Evolutionary conservation across 176 grass and related monocot genomes (phyloP).

Genomic region (Ananas comosus): DNA sequence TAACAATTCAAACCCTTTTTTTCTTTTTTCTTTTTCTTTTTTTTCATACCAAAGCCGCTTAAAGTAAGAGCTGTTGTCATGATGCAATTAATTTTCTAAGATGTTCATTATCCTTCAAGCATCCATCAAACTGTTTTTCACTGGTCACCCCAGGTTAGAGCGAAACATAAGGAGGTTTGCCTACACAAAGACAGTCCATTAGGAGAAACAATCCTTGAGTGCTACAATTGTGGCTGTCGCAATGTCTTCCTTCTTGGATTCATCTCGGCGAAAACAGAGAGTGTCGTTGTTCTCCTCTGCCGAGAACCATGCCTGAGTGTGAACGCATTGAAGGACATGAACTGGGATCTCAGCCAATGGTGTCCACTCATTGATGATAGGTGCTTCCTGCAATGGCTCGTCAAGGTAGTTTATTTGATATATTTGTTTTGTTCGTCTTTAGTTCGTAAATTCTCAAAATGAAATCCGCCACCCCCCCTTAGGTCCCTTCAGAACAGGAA

Average conservation of each 20-base stretch:
- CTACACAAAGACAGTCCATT: conserved; percentile 96
- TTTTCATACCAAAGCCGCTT: too few species aligned
- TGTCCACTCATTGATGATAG: conserved; percentile 98
- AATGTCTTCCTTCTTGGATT: conserved; percentile 99
- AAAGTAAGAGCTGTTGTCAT: neutral
- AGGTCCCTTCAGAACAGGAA: conserved; percentile 97
- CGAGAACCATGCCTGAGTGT: conserved; percentile 99
- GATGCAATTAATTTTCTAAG: neutral
- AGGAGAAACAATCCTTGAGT: conserved; percentile 98
- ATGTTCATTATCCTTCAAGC: conserved; percentile 5
- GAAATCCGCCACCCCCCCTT: conserved; percentile 3
- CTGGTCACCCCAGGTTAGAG: conserved; percentile 55
- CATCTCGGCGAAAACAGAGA: conserved; percentile 96
- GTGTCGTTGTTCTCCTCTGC: conserved; percentile 91
- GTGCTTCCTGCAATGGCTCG: conserved; percentile 95
- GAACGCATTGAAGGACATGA: conserved; percentile 97
- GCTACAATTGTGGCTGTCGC: conserved; percentile 93
- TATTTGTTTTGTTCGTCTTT: neutral
- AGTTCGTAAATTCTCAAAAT: neutral
- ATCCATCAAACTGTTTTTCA: conserved; percentile 2
- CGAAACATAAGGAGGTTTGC: conserved; percentile 97
- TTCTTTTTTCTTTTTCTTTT: neutral
- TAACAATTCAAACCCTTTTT: too few species aligned
- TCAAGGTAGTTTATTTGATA: conserved; percentile 51
- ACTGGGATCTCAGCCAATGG: conserved; percentile 99